Evolutionary conservation across 495 filamentous ascomycete species (phyloP).

Genomic region (Lasiosphaeris hirsuta): DNA sequence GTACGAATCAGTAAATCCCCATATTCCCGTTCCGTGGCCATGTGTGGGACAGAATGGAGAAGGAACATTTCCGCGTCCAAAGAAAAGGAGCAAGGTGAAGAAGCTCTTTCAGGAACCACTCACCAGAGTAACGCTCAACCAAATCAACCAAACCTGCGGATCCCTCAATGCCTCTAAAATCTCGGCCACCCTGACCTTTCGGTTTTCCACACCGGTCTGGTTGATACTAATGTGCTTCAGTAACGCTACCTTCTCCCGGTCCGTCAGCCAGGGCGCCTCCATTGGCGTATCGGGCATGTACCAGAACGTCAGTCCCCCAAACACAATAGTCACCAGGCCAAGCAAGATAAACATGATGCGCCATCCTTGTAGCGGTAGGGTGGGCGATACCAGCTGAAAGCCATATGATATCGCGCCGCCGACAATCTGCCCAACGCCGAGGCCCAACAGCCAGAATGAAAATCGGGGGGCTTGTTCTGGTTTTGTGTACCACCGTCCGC

Average conservation of each 20-base stretch:
- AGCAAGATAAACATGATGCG: conserved; percentile 59
- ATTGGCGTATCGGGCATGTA: conserved; percentile 54
- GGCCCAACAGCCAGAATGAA: conserved; percentile 61
- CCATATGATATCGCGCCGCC: conserved; percentile 60
- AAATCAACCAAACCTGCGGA: conserved; percentile 33
- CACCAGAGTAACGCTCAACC: conserved; percentile 24
- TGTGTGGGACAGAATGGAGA: neutral
- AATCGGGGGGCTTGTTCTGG: conserved; percentile 59
- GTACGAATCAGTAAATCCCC: neutral
- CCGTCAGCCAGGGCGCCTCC: conserved; percentile 48
- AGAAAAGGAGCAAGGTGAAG: too few species aligned
- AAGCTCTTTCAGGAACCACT: neutral
- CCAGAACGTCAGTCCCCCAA: conserved; percentile 41
- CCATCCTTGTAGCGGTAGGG: conserved; percentile 52
- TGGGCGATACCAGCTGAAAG: conserved; percentile 52
- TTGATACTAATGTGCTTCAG: conserved; percentile 38
- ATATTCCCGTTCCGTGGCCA: too few species aligned
- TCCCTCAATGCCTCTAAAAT: conserved; percentile 20
- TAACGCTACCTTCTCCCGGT: conserved; percentile 45
- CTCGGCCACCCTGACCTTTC: conserved; percentile 37
- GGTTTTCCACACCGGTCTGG: conserved; percentile 53
- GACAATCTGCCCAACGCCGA: conserved; percentile 60
- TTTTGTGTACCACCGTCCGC: conserved; percentile 59
- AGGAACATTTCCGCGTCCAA: too few species aligned
- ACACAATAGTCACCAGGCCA: conserved; percentile 51